Conservation (phyloP, 768 basidiomycete genomes). For the Cytidiella melzeri region DNA sequence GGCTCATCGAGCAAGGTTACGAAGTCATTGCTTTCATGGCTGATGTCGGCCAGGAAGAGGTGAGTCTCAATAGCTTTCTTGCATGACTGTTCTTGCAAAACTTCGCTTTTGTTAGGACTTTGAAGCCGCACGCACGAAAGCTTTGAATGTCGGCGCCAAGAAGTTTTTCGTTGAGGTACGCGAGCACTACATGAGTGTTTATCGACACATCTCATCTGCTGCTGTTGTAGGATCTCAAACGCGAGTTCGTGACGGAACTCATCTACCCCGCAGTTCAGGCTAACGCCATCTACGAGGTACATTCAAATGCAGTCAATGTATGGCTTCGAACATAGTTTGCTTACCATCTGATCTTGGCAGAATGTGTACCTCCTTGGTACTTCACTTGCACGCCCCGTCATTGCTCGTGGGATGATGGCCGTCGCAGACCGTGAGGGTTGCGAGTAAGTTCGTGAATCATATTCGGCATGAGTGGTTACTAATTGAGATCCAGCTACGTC, state of each 20-base stretch:
- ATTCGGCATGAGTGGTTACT: neutral
- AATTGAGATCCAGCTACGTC: constrained; percentile 60
- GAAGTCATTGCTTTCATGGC: constrained; percentile 98
- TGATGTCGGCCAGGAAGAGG: constrained; percentile 90
- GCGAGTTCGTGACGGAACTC: constrained; percentile 92
- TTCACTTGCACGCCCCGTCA: constrained; percentile 96
- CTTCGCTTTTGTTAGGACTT: constrained; percentile 60
- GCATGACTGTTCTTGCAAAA: neutral
- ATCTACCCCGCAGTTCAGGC: constrained; percentile 98
- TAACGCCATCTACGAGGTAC: constrained; percentile 96
- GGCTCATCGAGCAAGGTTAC: constrained; percentile 98
- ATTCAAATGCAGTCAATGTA: no score
- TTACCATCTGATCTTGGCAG: constrained; percentile 33
- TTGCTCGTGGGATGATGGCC: constrained; percentile 98
- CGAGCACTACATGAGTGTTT: neutral
- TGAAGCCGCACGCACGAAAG: constrained; percentile 84
- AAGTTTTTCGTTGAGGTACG: constrained; percentile 87
- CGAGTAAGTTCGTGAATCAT: constrained; percentile 60
- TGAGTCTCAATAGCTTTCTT: constrained; percentile 20
- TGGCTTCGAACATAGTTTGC: neutral
- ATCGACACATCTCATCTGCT: neutral
- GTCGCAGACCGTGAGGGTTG: constrained; percentile 87
- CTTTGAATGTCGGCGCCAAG: constrained; percentile 86
- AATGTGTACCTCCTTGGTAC: constrained; percentile 97
- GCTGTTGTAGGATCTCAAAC: constrained; percentile 72